Base-by-base conservation (phyloP, 768 basidiomycete species). In the Naganishia onofrii region DNA sequence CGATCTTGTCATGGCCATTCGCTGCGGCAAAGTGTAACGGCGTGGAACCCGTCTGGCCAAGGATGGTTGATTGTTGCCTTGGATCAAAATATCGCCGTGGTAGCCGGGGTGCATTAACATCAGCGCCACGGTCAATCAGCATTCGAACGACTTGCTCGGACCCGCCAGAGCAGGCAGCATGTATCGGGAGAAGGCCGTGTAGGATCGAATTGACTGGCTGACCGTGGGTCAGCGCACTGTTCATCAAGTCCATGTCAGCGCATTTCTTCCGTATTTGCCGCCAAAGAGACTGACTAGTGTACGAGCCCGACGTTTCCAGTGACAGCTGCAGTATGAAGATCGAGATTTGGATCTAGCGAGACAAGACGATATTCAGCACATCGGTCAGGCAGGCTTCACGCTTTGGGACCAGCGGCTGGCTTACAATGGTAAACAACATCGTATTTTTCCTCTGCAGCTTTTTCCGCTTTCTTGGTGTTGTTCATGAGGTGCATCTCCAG, bases 1-100 rank as follows among this genome's bases (percentile, higher is more conserved):
- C 87, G 74, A 93, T 87, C 29, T 84, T 81, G 34, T 86, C 86
- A 81, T 99, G 92, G 3, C 94, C 94, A 75, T 96, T 93, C 32
- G 95, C 93, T 38, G 93, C 90, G 17, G 96, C 95, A 78, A 97
- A 99, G 79, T 99, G 96, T 29, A 98, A 87, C 0, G 96, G 92
- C 0, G 95, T 96, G 3, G 90, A 90, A 36, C 93, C 94, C 77
- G 76, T 51, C 4, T 72, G 75, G 13, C 76, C 76, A 13, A 73
- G 26, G n/a, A 68, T 51, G 12, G 51, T 58, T 38, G 67, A 46
- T 63, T 63, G 38, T 28, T 63, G 60, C 42, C 21, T 42, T 2
- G 36, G 23, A 19, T 82, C 81, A 64, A 77, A 82, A 76, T 83
- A 84, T 48, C 82, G 74, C 46, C 82, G 74, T 1, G 84, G 83